Evolutionary conservation across 306 rosid genomes (phyloP), one percentile per base, ranked within the genome.

Genomic region (Cucurbita ficifolia): DNA sequence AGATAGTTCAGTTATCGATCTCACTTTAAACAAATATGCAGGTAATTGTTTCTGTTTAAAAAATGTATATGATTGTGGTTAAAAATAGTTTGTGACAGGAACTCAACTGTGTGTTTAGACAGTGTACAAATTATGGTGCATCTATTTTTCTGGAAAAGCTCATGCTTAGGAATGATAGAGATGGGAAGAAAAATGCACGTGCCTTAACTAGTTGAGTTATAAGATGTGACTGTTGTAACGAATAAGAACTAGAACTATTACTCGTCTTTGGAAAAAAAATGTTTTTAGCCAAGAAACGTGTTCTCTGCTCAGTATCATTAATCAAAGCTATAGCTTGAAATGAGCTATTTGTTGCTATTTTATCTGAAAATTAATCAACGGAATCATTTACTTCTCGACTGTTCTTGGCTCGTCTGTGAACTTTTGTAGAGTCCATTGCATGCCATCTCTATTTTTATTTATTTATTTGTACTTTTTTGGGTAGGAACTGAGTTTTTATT

Each of bases 21-120:
- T 95, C 78, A 95, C 99, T 40, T 95, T 96, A 68, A 95, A 95
- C 83, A 91, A 95, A 86, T 89, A 95, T 81, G 99, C 97, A 88
- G 99, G 99, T 94, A 87, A 72, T 11, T 22, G 7, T 72, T 71
- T 57, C 51, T 11, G 53, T 63, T 40, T 38, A 70, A 53, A 35
- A 33, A 39, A 72, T 54, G 53, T 9, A 18, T 73, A 7, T 43
- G 45, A 57, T 36, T 46, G 42, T 12, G 13, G 73, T 68, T 46
- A 68, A 45, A 68, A 24, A 14, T 45, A 24, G 40, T 46, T 46
- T 1, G 17, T 46, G 73, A 7, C 40, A 10, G 11, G 17, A 68
- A 68, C 42, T 46, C 1, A 46, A 68, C 50, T 0, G 11, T 67
- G 21, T 68, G 8, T 48, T 17, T 65, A 19, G 46, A 1, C 54